These are phyloP conservation scores for Cyberlindnera subsufficiens DNA, from an alignment of 805 yeast species.

Conservation along the genomic window DNA sequence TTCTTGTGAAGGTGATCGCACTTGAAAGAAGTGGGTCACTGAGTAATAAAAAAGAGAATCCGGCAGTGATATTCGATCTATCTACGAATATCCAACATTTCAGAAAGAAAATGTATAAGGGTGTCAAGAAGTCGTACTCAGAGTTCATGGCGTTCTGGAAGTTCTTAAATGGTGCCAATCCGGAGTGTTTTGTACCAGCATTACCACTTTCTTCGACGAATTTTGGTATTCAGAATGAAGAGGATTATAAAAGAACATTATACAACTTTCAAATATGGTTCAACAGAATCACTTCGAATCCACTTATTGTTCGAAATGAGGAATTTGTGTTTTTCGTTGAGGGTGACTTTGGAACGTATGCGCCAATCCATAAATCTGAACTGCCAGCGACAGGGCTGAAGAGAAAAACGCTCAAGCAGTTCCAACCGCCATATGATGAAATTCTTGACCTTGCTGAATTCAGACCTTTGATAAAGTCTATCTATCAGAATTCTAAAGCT, in stretches of 20 bases:
- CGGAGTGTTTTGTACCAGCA: slow-evolving; percentile 91
- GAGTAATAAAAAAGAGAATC: slow-evolving; percentile 62
- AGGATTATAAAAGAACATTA: slow-evolving; percentile 56
- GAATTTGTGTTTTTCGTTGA: slow-evolving; percentile 84
- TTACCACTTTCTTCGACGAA: slow-evolving; percentile 71
- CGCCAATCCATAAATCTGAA: slow-evolving; percentile 45
- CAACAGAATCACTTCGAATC: slow-evolving; percentile 62
- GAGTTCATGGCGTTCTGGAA: slow-evolving; percentile 75
- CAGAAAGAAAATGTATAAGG: slow-evolving; percentile 63
- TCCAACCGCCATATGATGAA: slow-evolving; percentile 88
- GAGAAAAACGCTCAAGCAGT: slow-evolving; percentile 86
- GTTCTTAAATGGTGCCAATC: slow-evolving; percentile 72
- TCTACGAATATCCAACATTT: slow-evolving; percentile 68
- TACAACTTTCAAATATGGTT: slow-evolving; percentile 80
- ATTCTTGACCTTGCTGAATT: slow-evolving; percentile 74
- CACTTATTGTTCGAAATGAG: slow-evolving; percentile 79
- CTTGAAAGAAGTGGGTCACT: slow-evolving; percentile 58
- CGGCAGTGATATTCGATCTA: slow-evolving; percentile 70
- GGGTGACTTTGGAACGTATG: slow-evolving; percentile 54
- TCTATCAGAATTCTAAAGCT: slow-evolving; percentile 54
- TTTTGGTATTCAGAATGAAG: slow-evolving; percentile 80
- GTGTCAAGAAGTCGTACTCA: slow-evolving; percentile 70
- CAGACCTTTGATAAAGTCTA: slow-evolving; percentile 78
- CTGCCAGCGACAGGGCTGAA: slow-evolving; percentile 80
- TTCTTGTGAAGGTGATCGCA: slow-evolving; percentile 54